Base-by-base conservation (phyloP, 352 stramenopile genomes). In the Blastocystis sp. region DNA sequence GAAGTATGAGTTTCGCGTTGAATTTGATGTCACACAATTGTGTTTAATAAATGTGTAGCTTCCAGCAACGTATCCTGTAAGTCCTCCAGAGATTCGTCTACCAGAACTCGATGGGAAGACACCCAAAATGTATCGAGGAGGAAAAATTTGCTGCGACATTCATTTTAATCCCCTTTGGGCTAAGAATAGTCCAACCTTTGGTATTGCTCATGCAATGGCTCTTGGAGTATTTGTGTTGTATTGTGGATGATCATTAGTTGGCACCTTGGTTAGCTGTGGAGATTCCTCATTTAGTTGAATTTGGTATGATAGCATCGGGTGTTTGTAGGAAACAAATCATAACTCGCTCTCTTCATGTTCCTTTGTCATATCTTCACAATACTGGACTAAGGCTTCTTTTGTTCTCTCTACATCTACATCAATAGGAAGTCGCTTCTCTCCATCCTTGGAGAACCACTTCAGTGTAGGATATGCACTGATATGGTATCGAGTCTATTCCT, bases 91-190 rank as follows among this genome's bases (percentile, higher is more conserved):
- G 51, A 49, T 73, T 57, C 66, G 67, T 85, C 91, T 95, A 66
- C 93, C 93, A 0, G 92, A 95, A 88, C 91, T 95, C 0, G 93
- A 95, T 21, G 92, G 93, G 42, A 95, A 95, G 88, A 95, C 93
- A 32, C 92, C 92, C 88, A 95, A 95, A 89, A 95, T 95, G 92
- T 95, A 95, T 88, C 89, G 93, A 16, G 92, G 92, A 7, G 92
- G 92, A 35, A 94, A 94, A 85, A 95, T 95, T 86, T 95, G 92
- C 75, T 86, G 94, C 24, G 94, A 92, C 7, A 93, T 94, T 87
- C 92, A 95, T 89, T 95, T 95, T 74, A 91, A 92, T 35, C 92
- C 92, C n/a, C 86, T 95, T 29, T 95, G 92, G 92, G 91, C 93
- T 77, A 94, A 94, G 89, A 94, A 94, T 86, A 92, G 94, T 71